Percentiles rank a stretch among this genome's conserved stretches.
Evolutionary conservation across 2,329 filamentous ascomycete genomes (phyloP).

Genomic region (Exophiala spinifera): DNA sequence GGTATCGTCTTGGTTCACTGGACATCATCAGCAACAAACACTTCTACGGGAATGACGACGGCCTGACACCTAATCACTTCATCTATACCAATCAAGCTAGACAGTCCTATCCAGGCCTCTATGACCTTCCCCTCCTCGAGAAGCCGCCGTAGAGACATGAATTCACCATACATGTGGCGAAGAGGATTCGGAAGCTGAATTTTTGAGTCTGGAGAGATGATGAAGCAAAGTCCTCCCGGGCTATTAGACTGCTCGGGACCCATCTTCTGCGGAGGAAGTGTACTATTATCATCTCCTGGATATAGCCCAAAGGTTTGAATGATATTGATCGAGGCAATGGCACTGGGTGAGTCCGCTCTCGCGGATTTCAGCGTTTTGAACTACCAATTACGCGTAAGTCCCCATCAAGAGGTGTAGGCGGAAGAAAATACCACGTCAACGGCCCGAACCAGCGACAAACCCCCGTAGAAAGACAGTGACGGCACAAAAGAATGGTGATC

Average conservation of each 20-base stretch:
- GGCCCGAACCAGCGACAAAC: conserved; percentile 12
- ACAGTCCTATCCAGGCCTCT: conserved; percentile 18
- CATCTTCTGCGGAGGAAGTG: neutral
- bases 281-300: neutral
- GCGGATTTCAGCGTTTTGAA: neutral
- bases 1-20: conserved; percentile 12
- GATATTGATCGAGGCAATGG: conserved; percentile 10
- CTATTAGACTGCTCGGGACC: neutral
- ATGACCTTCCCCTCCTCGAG: conserved; percentile 13
- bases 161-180: conserved; percentile 10
- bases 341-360: neutral
- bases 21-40: neutral
- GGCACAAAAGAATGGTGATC: neutral
- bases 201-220: neutral
- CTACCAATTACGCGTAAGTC: neutral
- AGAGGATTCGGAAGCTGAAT: conserved; percentile 4
- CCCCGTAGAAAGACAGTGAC: conserved; percentile 7
- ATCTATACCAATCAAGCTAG: conserved; percentile 15
- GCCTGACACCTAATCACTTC: conserved; percentile 13
- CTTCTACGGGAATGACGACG: neutral
- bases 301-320: conserved; percentile 5
- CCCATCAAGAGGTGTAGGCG: too few relatives aligned
- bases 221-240: neutral
- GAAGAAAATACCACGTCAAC: conserved; percentile 12
- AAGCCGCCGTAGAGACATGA: conserved; percentile 6